These are phyloP conservation scores for Trypanosoma scelopori DNA, from an alignment of 208 protist species.

Conservation along the genomic window DNA sequence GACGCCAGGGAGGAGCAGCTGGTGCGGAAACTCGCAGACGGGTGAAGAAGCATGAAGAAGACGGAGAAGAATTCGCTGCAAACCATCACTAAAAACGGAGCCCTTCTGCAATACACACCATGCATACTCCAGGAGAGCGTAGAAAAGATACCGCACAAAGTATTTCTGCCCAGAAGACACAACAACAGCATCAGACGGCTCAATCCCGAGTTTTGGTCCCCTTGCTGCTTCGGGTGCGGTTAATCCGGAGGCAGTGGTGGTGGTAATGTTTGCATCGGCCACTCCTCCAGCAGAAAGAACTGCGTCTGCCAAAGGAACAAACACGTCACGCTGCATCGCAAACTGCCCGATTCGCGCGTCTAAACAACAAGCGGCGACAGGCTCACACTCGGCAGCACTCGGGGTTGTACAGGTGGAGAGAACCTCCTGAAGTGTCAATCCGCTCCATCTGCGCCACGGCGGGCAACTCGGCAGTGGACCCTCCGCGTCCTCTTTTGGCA, in stretches of 20 bases:
- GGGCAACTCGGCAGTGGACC: constrained; percentile 7
- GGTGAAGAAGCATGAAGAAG: constrained; percentile 4
- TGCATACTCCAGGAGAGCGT: constrained; percentile 29
- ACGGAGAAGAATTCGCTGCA: constrained; percentile 25
- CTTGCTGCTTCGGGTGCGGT: too few species aligned
- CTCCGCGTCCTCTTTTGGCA: background rate
- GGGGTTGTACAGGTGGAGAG: constrained; percentile 16
- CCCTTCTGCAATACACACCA: constrained; percentile 27
- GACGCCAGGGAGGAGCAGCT: constrained; percentile 18
- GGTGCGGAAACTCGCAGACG: constrained; percentile 1
- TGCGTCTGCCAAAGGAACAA: constrained; percentile 11
- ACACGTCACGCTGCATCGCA: constrained; percentile 18
- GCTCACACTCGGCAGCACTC: background rate
- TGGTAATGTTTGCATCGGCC: background rate
- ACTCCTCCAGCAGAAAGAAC: background rate
- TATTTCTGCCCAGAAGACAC: background rate
- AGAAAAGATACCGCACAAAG: constrained; percentile 29
- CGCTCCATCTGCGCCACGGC: constrained; percentile 5
- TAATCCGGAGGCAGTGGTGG: background rate
- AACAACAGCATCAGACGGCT: background rate
- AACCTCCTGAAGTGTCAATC: constrained; percentile 19
- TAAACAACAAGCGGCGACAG: background rate
- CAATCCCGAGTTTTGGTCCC: background rate
- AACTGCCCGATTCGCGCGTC: constrained; percentile 11
- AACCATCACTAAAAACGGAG: constrained; percentile 6